These are phyloP conservation scores for Colletotrichum zoysiae DNA, from an alignment of 2,329 filamentous ascomycete species.

Conservation along the genomic window DNA sequence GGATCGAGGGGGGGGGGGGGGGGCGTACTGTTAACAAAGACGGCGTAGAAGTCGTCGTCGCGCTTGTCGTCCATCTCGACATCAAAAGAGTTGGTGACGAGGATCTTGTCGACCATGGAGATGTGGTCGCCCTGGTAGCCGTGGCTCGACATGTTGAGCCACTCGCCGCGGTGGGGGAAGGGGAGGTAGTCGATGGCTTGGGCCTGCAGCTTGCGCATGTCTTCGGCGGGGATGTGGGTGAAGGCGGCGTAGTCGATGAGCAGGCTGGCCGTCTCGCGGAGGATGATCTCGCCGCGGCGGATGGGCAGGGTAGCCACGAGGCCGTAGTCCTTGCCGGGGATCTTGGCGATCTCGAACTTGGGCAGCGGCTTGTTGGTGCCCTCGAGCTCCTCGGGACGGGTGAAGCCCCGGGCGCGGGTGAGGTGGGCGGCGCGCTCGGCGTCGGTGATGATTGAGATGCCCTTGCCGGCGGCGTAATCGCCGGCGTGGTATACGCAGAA, in stretches of 20 bases:
- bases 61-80: slow-evolving; percentile 49
- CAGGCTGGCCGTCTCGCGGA: slow-evolving; percentile 54
- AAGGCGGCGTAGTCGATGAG: slow-evolving; percentile 56
- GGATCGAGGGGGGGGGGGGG: too few species aligned
- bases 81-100: slow-evolving; percentile 56
- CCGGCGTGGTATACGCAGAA: slow-evolving; percentile 53
- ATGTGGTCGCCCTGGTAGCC: slow-evolving; percentile 45
- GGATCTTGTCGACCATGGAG: slow-evolving; percentile 52
- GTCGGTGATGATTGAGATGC: slow-evolving; percentile 55
- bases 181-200: slow-evolving; percentile 50
- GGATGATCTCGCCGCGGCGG: slow-evolving; percentile 53
- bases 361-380: slow-evolving; percentile 44
- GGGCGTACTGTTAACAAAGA: slow-evolving; percentile 54
- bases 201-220: slow-evolving; percentile 50
- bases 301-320: slow-evolving; percentile 52
- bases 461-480: slow-evolving; percentile 51
- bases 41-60: slow-evolving; percentile 51
- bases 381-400: slow-evolving; percentile 43
- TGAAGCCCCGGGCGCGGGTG: slow-evolving; percentile 48
- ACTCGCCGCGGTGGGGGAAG: slow-evolving; percentile 46
- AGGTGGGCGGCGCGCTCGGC: slow-evolving; percentile 49
- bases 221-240: slow-evolving; percentile 45
- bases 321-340: slow-evolving; percentile 61
- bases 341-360: slow-evolving; percentile 51
- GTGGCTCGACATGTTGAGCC: slow-evolving; percentile 56